Base-by-base conservation (phyloP, 805 yeast genomes). In the Cyberlindnera maclurae region DNA sequence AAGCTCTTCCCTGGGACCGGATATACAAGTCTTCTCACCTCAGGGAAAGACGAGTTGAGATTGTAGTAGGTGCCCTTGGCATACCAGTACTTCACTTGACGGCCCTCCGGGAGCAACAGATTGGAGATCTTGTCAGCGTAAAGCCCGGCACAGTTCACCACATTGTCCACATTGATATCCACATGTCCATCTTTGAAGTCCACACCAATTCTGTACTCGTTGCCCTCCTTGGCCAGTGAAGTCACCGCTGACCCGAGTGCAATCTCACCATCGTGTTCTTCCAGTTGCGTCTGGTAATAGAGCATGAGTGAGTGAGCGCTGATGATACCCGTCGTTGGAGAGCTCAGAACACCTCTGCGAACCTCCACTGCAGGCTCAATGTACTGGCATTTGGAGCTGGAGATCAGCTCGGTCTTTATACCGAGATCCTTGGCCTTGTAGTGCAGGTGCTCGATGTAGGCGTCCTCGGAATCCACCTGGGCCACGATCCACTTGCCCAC, bases 401-500 rank as follows among this genome's bases (percentile, higher is more conserved):
- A 57, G 1, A 85, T 55, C 52, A 80, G 70, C 24, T 73, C 71
- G 0, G 82, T 75, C 1, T 83, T 81, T 0, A 80, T 77, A 1
- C 73, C 77, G 10, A 82, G 56, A 3, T 60, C 54, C 34, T 58
- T 45, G 4, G 86, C 72, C 36, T 71, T 73, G 9, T 59, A 59
- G 47, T 72, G 69, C 44, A 88, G 52, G 17, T 62, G 57, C 30
- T 75, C 71, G 31, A 88, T 63, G 51, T 74, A 77, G 20, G 77
- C 77, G 29, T 64, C 67, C 51, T 88, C 89, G 1, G 44, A 44
- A 16, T 77, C 86, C 35, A 68, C 68, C 55, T 87, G 95, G 0
- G 96, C 96, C 12, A 88, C 88, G 3, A 88, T 62, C 88, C 95
- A 83, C 56, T 88, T 80, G 15, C 93, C 96, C 61, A 94, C 82